Base-by-base conservation (phyloP, 2,329 filamentous ascomycete genomes). In the Xylariaceae sp. region DNA sequence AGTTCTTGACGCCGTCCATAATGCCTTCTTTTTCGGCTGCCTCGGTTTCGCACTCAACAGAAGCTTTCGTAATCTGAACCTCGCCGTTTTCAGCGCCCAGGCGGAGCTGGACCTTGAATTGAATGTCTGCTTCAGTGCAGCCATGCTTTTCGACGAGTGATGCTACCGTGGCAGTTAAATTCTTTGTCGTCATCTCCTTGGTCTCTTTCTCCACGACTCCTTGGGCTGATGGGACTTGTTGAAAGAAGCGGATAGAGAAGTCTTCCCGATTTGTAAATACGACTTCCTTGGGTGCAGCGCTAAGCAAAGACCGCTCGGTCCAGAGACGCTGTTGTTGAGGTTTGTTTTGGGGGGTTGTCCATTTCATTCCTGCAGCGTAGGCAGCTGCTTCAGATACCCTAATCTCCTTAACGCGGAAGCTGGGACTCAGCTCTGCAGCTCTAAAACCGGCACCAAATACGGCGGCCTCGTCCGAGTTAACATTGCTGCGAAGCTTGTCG, bases 331-430 rank as follows among this genome's bases (percentile, higher is more conserved):
- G 91, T 67, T 88, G 86, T 69, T 88, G 85, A 48, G 85, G 79
- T 77, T 94, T 90, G 36, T 85, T 83, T 61, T 89, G 86, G 55
- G 85, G 81, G 58, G 79, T 80, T 33, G 79, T 85, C 85, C 91
- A 96, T 73, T 88, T 90, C 67, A 96, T 83, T 54, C 87, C 87
- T 24, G 89, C 83, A 2, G 87, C 79, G 72, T 95, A 97, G 39
- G 82, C 82, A 37, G 90, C 84, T 19, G 84, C 86, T 67, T 99
- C 95, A n/a, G 80, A 83, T 48, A 90, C 86, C 57, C 90, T 84
- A 64, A 99, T 99, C 71, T 98, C 95, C 82, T 98, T 99, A 71
- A 99, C 95, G 60, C 92, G 89, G 86, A 99, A 99, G 73, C 90
- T 94, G 36, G 94, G 92, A 76, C 92, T 97, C 56, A 99, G 82